Evolutionary conservation across 2,329 filamentous ascomycete genomes (phyloP).

Genomic region (Alternaria postmessia): DNA sequence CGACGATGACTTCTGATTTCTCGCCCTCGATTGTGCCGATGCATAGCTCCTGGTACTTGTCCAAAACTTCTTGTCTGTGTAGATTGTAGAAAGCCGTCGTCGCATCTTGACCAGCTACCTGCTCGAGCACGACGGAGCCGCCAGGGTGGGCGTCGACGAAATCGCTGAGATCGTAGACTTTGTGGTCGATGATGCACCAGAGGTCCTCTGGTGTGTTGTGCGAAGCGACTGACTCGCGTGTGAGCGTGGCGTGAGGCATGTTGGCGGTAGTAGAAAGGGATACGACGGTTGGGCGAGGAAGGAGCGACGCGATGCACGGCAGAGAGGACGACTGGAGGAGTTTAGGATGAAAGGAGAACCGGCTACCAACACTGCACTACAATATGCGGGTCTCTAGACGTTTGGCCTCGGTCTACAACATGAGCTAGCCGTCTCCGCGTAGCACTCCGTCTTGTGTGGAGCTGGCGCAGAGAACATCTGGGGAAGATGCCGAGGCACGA

Average conservation of each 20-base stretch:
- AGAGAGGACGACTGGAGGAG: neutral
- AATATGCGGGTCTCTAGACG: slow-evolving; percentile 11
- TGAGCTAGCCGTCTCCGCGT: slow-evolving; percentile 28
- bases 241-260: slow-evolving; percentile 51
- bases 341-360: slow-evolving; percentile 7
- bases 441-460: slow-evolving; percentile 23
- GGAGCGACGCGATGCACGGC: neutral
- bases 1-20: slow-evolving; percentile 75
- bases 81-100: slow-evolving; percentile 90
- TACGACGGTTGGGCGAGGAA: neutral
- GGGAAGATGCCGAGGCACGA: slow-evolving; percentile 35
- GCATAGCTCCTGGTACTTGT: slow-evolving; percentile 77
- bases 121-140: slow-evolving; percentile 78
- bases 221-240: slow-evolving; percentile 71
- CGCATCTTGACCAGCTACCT: slow-evolving; percentile 83
- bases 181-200: slow-evolving; percentile 86
- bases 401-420: slow-evolving; percentile 28
- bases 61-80: slow-evolving; percentile 86
- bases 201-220: slow-evolving; percentile 79
- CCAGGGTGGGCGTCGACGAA: slow-evolving; percentile 87
- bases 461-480: slow-evolving; percentile 21
- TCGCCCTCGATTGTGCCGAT: slow-evolving; percentile 80
- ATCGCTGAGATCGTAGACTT: slow-evolving; percentile 85
- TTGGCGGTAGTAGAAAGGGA: slow-evolving; percentile 8
- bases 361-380: slow-evolving; percentile 14